phyloP scores from a whole-genome alignment of 495 filamentous ascomycete species.

The Polyplosphaeria fusca region DNA sequence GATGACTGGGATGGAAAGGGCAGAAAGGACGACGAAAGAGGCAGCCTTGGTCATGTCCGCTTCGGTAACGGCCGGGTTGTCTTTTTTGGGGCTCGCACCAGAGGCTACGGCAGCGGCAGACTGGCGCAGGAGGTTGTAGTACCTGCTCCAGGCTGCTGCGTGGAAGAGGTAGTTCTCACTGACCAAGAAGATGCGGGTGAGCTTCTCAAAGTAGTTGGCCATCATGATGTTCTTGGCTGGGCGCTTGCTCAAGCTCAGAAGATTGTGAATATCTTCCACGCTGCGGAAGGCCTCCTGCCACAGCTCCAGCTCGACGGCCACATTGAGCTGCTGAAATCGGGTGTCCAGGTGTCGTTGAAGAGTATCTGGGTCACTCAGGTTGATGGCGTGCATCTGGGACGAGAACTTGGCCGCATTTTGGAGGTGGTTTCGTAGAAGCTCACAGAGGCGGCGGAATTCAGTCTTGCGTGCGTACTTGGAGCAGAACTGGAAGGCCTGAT shows the following conservation, averaged over 20 bases:
- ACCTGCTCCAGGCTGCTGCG: constrained; percentile 92
- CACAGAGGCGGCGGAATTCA: constrained; percentile 96
- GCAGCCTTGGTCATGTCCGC: constrained; percentile 83
- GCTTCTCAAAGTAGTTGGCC: constrained; percentile 99
- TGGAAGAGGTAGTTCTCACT: constrained; percentile 99
- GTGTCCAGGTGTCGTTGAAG: constrained; percentile 96
- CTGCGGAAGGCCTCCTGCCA: constrained; percentile 99
- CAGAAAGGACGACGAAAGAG: constrained; percentile 93
- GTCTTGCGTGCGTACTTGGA: constrained; percentile 98
- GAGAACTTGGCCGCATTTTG: constrained; percentile 99
- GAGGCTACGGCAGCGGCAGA: constrained; percentile 80
- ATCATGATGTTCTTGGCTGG: constrained; percentile 99
- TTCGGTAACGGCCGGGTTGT: constrained; percentile 85
- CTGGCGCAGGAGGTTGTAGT: constrained; percentile 92
- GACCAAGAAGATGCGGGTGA: constrained; percentile 96
- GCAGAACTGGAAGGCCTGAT: constrained; percentile 98
- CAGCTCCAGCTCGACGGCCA: constrained; percentile 93
- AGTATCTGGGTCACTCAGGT: constrained; percentile 95
- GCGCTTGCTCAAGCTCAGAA: constrained; percentile 96
- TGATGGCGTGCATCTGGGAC: constrained; percentile 98
- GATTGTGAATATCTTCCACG: constrained; percentile 98
- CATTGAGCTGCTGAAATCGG: constrained; percentile 96
- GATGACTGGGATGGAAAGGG: constrained; percentile 95
- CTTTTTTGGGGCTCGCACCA: constrained; percentile 83
- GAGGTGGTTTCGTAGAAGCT: constrained; percentile 96